Percentiles rank a stretch among this genome's conserved stretches.
phyloP scores from a whole-genome alignment of 768 basidiomycete genomes.

The Agrocybe pediades region DNA sequence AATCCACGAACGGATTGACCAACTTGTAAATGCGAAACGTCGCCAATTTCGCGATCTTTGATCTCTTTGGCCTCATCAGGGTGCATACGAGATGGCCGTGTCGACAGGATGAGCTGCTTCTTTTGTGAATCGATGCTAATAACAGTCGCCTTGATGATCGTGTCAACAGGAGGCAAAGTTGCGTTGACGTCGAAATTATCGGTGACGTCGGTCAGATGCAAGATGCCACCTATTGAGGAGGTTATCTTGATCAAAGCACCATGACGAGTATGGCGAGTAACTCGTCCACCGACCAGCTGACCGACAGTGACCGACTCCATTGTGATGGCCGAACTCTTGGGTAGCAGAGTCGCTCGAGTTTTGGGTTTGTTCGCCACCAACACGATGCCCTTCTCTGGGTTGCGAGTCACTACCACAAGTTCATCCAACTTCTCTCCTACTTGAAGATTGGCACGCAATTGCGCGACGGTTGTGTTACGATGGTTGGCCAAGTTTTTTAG shows the following conservation, averaged over 20 bases:
- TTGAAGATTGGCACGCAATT: constrained; percentile 63
- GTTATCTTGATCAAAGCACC: constrained; percentile 82
- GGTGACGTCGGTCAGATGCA: constrained; percentile 80
- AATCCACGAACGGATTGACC: constrained; percentile 86
- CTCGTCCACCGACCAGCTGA: constrained; percentile 78
- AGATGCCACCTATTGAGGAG: constrained; percentile 66
- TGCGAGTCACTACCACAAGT: constrained; percentile 87
- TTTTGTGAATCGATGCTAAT: constrained; percentile 66
- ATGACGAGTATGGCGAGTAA: constrained; percentile 68
- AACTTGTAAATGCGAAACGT: constrained; percentile 60
- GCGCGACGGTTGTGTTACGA: constrained; percentile 62
- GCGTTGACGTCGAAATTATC: constrained; percentile 74
- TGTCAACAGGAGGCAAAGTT: constrained; percentile 59
- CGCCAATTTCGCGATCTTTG: constrained; percentile 69
- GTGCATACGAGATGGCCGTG: constrained; percentile 69
- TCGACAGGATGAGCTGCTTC: constrained; percentile 78
- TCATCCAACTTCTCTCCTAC: constrained; percentile 72
- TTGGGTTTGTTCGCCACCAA: constrained; percentile 79
- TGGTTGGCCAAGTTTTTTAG: constrained; percentile 86
- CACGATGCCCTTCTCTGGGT: constrained; percentile 82
- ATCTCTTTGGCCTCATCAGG: constrained; percentile 50
- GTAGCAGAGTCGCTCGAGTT: constrained; percentile 45
- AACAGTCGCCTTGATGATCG: constrained; percentile 71
- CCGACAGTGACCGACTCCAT: constrained; percentile 72
- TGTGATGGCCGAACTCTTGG: constrained; percentile 51